phyloP scores from a whole-genome alignment of 2,329 filamentous ascomycete genomes.

The Epichloe gansuensis region DNA sequence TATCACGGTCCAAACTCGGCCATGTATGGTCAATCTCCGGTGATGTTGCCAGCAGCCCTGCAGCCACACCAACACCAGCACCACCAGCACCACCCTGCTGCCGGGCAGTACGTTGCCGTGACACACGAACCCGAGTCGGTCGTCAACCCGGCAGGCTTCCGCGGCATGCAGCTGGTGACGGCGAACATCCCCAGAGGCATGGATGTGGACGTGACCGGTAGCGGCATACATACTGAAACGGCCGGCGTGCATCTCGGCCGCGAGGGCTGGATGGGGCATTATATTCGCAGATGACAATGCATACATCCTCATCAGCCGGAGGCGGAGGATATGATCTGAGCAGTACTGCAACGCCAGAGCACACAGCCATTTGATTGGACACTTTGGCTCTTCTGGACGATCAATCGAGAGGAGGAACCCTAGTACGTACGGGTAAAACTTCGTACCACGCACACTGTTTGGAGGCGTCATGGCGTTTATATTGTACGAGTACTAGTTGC shows the following conservation, averaged over 20 bases:
- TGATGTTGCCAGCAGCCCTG: conserved; percentile 2
- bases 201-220: conserved; percentile 3
- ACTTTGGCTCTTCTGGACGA: not conserved
- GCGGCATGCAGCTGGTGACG: not conserved
- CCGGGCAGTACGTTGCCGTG: not conserved
- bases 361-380: not conserved
- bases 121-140: not conserved
- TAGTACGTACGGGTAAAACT: too few relatives aligned
- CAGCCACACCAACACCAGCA: conserved; percentile 1
- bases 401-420: too few relatives aligned
- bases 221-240: not conserved
- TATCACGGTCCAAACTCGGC: conserved; percentile 1
- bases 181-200: not conserved
- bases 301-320: not conserved
- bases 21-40: conserved; percentile 1
- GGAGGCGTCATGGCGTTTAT: not conserved
- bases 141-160: not conserved
- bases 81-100: not conserved
- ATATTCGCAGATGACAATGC: conserved; percentile 3
- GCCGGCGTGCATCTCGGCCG: not conserved
- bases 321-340: not conserved
- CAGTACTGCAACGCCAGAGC: not conserved
- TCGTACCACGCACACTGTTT: too few relatives aligned
- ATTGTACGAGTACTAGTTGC: not conserved
- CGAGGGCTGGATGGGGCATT: conserved; percentile 3